Evolutionary conservation across 2,329 filamentous ascomycete species (phyloP).

Genomic region (Ascochyta viciae-villosae): DNA sequence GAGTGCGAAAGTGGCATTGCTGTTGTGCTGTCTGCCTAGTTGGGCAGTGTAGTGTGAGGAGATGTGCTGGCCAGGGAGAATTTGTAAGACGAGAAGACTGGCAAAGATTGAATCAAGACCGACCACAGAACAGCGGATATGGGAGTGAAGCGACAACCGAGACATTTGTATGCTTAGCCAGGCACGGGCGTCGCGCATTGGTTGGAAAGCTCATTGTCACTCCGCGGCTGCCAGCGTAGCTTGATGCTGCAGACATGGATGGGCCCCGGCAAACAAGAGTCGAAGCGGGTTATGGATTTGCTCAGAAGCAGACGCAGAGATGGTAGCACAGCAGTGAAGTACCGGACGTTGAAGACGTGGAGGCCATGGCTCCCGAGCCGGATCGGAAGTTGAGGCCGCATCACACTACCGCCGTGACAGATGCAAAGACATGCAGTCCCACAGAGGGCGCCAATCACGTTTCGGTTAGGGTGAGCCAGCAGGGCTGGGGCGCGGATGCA

Average conservation of each 20-base stretch:
- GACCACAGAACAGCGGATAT: constrained; percentile 20
- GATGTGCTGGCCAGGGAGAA: constrained; percentile 36
- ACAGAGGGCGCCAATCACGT: constrained; percentile 35
- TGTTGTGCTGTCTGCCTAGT: constrained; percentile 35
- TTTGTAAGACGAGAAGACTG: constrained; percentile 39
- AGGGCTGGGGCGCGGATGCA: constrained; percentile 28
- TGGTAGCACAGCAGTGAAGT: constrained; percentile 26
- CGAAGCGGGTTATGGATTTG: constrained; percentile 20
- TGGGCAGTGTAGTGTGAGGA: constrained; percentile 12
- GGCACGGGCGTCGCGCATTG: constrained; percentile 30
- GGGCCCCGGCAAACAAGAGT: constrained; percentile 34
- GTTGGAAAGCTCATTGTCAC: constrained; percentile 42
- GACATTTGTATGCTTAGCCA: constrained; percentile 41
- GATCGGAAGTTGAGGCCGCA: constrained; percentile 24
- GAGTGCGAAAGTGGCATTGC: constrained; percentile 42
- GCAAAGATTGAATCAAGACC: constrained; percentile 20
- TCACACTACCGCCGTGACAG: constrained; percentile 24
- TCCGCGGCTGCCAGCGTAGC: constrained; percentile 42
- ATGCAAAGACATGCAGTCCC: constrained; percentile 1
- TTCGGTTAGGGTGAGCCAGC: constrained; percentile 17
- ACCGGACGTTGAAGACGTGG: constrained; percentile 12
- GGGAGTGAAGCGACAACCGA: constrained; percentile 42
- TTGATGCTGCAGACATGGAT: constrained; percentile 28
- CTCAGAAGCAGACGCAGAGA: constrained; percentile 17
- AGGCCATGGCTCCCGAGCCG: constrained; percentile 23